These are phyloP conservation scores for Aspergillus brunneoviolaceus DNA, from an alignment of 2,329 filamentous ascomycete species.

Conservation along the genomic window DNA sequence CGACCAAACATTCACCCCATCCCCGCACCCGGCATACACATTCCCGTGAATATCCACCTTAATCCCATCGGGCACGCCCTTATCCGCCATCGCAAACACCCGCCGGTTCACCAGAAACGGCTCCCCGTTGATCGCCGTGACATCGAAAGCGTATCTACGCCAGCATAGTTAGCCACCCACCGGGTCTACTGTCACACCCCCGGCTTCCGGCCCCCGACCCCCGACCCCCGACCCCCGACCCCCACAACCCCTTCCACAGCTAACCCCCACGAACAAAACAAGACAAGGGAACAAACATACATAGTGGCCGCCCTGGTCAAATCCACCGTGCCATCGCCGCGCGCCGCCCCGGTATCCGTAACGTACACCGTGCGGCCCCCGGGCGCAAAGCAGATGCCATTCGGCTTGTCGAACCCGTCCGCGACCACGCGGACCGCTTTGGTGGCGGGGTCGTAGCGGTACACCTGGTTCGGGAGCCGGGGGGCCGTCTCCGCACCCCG, in stretches of 20 bases:
- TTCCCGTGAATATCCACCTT: slow-evolving; percentile 55
- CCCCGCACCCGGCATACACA: slow-evolving; percentile 55
- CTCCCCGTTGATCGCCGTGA: slow-evolving; percentile 35
- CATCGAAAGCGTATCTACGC: slow-evolving; percentile 50
- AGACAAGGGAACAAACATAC: slow-evolving; percentile 20
- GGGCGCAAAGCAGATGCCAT: slow-evolving; percentile 44
- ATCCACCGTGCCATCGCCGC: slow-evolving; percentile 24
- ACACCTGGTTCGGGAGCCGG: slow-evolving; percentile 40
- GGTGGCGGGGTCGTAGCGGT: slow-evolving; percentile 41
- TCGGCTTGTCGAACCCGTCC: slow-evolving; percentile 40
- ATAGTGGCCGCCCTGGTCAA: slow-evolving; percentile 25
- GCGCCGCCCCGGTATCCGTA: slow-evolving; percentile 39
- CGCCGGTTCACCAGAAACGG: slow-evolving; percentile 50
- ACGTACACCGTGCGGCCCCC: slow-evolving; percentile 43
- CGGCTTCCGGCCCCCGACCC: too few species aligned
- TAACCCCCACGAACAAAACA: too few species aligned
- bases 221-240: too few species aligned
- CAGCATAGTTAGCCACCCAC: background rate
- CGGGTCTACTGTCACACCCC: too few species aligned
- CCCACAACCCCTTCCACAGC: too few species aligned
- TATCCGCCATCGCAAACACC: slow-evolving; percentile 52
- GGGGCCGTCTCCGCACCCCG: slow-evolving; percentile 24
- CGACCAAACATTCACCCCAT: slow-evolving; percentile 56
- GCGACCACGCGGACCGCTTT: slow-evolving; percentile 40
- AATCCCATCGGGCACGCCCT: slow-evolving; percentile 48